These are phyloP conservation scores for Macroventuria anomochaeta DNA, from an alignment of 2,329 filamentous ascomycete species.

Conservation along the genomic window DNA sequence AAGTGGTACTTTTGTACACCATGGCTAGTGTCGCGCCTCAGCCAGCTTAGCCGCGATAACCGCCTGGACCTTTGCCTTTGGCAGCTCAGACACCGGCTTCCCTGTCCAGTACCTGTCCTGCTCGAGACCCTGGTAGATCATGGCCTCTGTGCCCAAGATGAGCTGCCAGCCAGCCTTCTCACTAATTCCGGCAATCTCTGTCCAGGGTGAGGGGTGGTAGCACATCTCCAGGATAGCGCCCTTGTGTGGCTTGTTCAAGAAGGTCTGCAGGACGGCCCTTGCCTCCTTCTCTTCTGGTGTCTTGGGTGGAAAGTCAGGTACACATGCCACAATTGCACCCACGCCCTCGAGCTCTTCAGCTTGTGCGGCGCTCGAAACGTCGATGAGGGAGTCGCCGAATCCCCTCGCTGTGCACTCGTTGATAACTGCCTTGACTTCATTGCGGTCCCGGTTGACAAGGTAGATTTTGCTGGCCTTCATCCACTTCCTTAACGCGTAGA, in stretches of 20 bases:
- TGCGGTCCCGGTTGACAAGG: constrained; percentile 74
- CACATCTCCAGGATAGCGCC: constrained; percentile 82
- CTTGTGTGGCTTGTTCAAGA: constrained; percentile 60
- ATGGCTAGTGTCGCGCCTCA: constrained; percentile 25
- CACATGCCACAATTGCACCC: constrained; percentile 73
- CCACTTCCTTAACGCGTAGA: constrained; percentile 75
- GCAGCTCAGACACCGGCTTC: constrained; percentile 62
- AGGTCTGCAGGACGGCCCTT: constrained; percentile 61
- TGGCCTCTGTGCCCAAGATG: constrained; percentile 75
- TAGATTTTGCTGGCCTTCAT: constrained; percentile 73
- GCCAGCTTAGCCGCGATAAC: constrained; percentile 52
- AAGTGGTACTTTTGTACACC: constrained; percentile 4
- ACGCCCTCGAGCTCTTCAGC: constrained; percentile 65
- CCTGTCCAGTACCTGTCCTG: constrained; percentile 70
- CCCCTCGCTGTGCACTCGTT: constrained; percentile 65
- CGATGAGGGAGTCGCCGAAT: constrained; percentile 65
- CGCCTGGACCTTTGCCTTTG: constrained; percentile 65
- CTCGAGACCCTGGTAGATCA: constrained; percentile 79
- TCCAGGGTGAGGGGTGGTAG: constrained; percentile 73
- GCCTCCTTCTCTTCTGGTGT: constrained; percentile 68
- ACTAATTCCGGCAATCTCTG: constrained; percentile 67
- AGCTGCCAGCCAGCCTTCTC: constrained; percentile 72
- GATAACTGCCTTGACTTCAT: constrained; percentile 72
- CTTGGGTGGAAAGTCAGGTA: constrained; percentile 74
- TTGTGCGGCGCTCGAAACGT: constrained; percentile 66